phyloP scores from a whole-genome alignment of 495 filamentous ascomycete species.

The Pseudotulostoma volvatum region DNA sequence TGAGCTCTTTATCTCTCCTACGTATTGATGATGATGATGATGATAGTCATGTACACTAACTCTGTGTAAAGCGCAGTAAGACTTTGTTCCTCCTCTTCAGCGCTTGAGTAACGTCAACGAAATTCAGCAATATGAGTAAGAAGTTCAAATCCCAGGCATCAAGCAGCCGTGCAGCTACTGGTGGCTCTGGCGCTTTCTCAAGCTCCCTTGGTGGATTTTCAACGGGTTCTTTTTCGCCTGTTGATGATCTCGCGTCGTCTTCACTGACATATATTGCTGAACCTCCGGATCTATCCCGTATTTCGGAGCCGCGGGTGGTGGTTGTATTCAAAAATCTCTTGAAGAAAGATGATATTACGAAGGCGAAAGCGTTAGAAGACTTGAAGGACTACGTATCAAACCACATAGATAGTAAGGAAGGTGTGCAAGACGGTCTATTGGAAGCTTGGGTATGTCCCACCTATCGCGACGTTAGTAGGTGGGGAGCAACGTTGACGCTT shows the following conservation, averaged over 20 bases:
- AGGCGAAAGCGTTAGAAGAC: constrained; percentile 84
- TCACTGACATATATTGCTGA: constrained; percentile 70
- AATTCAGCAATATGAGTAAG: constrained; percentile 46
- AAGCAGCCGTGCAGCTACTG: constrained; percentile 46
- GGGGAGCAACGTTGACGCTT: constrained; percentile 6
- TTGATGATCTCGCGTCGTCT: constrained; percentile 33
- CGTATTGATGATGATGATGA: too few species aligned
- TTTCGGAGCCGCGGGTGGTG: constrained; percentile 64
- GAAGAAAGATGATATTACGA: constrained; percentile 87
- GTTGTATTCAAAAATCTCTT: constrained; percentile 82
- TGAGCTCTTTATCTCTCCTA: too few species aligned
- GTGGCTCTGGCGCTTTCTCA: constrained; percentile 32
- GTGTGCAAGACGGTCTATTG: constrained; percentile 57
- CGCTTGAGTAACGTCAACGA: not conserved
- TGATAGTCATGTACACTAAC: too few species aligned
- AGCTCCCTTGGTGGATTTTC: constrained; percentile 26
- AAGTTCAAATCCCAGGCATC: constrained; percentile 58
- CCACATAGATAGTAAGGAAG: constrained; percentile 28
- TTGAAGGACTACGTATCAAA: constrained; percentile 46
- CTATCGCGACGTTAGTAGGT: not conserved
- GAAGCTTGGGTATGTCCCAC: constrained; percentile 67
- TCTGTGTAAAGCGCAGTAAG: too few species aligned
- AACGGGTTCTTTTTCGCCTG: constrained; percentile 22
- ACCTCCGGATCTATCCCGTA: constrained; percentile 60
- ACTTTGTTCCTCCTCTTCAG: too few species aligned